Evolutionary conservation across 1,284 basidiomycete genomes (phyloP).

Genomic region (Sutorius eximius): DNA sequence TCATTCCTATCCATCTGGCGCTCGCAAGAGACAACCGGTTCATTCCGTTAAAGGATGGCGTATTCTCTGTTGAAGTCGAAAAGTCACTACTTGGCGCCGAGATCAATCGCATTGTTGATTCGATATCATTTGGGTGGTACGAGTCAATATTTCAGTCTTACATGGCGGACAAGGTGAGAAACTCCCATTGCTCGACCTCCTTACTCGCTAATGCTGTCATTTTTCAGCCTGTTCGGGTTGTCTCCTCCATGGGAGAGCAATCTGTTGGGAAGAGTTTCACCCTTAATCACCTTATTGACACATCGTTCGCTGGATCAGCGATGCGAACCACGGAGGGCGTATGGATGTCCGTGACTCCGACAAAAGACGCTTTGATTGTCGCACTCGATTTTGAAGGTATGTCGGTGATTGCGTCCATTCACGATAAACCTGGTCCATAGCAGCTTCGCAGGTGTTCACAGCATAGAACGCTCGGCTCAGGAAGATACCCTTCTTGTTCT

Average conservation of each 20-base stretch:
- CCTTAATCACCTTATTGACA: constrained; percentile 60
- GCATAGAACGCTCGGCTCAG: constrained; percentile 59
- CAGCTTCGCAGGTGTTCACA: constrained; percentile 51
- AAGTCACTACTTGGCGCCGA: constrained; percentile 55
- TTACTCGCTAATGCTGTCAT: background rate
- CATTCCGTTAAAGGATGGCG: constrained; percentile 57
- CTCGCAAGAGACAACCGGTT: constrained; percentile 59
- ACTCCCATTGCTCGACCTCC: background rate
- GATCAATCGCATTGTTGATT: constrained; percentile 52
- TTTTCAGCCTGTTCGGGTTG: constrained; percentile 55
- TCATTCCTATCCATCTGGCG: constrained; percentile 65
- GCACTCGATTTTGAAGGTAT: constrained; percentile 64
- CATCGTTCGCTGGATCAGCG: constrained; percentile 63
- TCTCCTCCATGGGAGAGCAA: constrained; percentile 68
- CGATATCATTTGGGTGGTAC: constrained; percentile 62
- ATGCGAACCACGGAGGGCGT: constrained; percentile 66
- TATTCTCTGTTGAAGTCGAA: constrained; percentile 49
- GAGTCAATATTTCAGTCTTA: constrained; percentile 64
- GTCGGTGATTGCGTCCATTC: background rate
- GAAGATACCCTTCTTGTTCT: constrained; percentile 62
- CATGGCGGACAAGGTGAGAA: constrained; percentile 50
- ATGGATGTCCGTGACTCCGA: constrained; percentile 69
- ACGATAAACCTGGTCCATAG: background rate
- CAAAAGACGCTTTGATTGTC: constrained; percentile 51
- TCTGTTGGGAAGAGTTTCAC: constrained; percentile 62